Conservation (phyloP, 2,329 filamentous ascomycete species). For the Monosporascus sp. region DNA sequence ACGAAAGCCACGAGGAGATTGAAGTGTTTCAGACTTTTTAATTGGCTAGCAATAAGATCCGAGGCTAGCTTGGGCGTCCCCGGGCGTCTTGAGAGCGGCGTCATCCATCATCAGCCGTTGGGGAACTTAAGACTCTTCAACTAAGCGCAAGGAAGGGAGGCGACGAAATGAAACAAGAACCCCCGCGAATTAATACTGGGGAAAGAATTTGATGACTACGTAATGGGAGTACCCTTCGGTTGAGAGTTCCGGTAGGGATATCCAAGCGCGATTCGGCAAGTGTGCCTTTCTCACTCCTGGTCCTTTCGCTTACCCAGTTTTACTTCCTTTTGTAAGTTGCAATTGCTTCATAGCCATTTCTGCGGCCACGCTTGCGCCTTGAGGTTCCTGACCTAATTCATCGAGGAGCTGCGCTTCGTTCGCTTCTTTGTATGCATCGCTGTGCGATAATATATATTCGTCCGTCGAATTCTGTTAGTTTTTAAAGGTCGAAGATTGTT, state of each 20-base stretch:
- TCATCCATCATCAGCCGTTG: neutral
- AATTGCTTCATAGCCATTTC: no score
- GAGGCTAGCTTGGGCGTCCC: neutral
- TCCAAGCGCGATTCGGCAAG: neutral
- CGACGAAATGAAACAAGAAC: neutral
- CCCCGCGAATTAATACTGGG: neutral
- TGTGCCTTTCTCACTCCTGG: neutral
- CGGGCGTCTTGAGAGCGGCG: neutral
- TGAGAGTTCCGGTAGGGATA: neutral
- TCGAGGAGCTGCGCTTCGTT: slow-evolving; percentile 16
- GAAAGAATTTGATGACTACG: no score
- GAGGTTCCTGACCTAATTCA: slow-evolving; percentile 2
- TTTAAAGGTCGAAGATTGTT: neutral
- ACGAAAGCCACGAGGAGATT: neutral
- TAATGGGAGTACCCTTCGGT: no score
- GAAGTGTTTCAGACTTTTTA: neutral
- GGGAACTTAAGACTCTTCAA: neutral
- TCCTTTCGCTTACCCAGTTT: neutral
- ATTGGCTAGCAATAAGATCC: neutral
- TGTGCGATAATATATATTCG: slow-evolving; percentile 5
- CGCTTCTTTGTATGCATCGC: slow-evolving; percentile 5
- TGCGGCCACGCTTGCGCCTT: slow-evolving; percentile 3
- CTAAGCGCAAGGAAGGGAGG: neutral
- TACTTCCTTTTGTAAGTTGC: neutral
- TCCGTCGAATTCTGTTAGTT: no score